A percentile compares a stretch with the other conserved stretches of the same genome.
These are phyloP conservation scores for Cladosporium velox DNA, from an alignment of 2,329 filamentous ascomycete species.

Conservation along the genomic window DNA sequence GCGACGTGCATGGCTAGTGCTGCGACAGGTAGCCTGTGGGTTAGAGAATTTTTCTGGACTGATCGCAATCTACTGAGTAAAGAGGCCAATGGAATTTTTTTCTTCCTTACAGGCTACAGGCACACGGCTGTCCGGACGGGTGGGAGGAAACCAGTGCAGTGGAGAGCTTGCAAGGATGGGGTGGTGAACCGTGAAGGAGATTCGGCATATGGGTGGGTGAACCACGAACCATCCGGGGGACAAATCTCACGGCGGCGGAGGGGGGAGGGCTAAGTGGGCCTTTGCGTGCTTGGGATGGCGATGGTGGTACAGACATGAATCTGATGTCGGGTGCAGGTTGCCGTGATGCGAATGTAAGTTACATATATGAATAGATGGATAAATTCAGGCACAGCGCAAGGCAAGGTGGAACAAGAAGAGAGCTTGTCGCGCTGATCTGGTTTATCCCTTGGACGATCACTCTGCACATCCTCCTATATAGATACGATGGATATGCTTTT, in stretches of 20 bases:
- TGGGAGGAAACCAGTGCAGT: not conserved
- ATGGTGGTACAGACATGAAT: not conserved
- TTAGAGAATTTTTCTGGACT: not conserved
- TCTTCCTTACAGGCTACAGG: not conserved
- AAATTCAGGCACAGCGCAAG: not conserved
- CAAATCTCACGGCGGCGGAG: not conserved
- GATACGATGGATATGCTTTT: not conserved
- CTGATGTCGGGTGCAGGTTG: not conserved
- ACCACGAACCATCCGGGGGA: constrained; percentile 13
- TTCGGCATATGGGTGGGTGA: constrained; percentile 4
- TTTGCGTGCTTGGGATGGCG: not conserved
- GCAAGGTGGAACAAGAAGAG: constrained; percentile 9
- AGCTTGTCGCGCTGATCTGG: not conserved
- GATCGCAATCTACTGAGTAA: not conserved
- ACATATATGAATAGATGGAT: not conserved
- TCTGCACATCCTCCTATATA: not conserved
- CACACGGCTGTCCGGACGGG: not conserved
- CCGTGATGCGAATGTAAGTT: not conserved
- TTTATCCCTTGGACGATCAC: not conserved
- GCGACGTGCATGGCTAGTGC: not conserved
- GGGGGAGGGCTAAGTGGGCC: constrained; percentile 6
- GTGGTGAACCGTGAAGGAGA: not conserved
- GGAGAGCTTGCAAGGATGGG: constrained; percentile 10
- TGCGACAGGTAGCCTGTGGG: not conserved
- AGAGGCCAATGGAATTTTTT: not conserved